Evolutionary conservation across 768 basidiomycete species (phyloP).

Genomic region (Hericium erinaceus): DNA sequence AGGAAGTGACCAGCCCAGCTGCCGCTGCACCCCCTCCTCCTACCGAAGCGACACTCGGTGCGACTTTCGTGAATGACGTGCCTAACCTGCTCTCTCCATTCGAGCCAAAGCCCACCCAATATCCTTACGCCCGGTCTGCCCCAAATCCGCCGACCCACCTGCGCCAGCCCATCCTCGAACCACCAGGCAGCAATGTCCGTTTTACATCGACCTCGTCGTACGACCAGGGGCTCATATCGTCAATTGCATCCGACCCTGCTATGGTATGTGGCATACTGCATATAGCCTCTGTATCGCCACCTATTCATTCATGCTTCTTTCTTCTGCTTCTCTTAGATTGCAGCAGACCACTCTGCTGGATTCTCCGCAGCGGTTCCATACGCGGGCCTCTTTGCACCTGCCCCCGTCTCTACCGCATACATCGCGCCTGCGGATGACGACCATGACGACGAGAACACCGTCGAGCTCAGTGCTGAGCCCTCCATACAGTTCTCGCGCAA

Average conservation of each 20-base stretch:
- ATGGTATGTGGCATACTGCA: background rate
- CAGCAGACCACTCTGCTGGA: background rate
- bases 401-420: background rate
- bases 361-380: background rate
- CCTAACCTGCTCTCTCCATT: background rate
- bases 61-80: background rate
- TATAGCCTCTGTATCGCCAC: background rate
- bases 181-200: background rate
- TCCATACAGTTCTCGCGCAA: constrained; percentile 60
- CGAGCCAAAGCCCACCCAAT: background rate
- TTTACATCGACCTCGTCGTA: background rate
- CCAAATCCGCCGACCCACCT: too few relatives aligned
- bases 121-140: background rate
- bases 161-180: background rate
- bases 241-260: background rate
- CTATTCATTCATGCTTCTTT: background rate
- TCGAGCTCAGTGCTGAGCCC: constrained; percentile 34
- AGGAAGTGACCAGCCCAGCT: constrained; percentile 1
- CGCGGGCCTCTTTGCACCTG: background rate
- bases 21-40: background rate
- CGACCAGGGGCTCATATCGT: background rate
- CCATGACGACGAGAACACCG: constrained; percentile 4
- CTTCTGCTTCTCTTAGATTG: background rate
- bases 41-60: background rate
- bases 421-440: background rate